A percentile compares a stretch with the other conserved stretches of the same genome.
phyloP scores from a whole-genome alignment of 2,329 filamentous ascomycete genomes.

The Apiospora saccharicola region DNA sequence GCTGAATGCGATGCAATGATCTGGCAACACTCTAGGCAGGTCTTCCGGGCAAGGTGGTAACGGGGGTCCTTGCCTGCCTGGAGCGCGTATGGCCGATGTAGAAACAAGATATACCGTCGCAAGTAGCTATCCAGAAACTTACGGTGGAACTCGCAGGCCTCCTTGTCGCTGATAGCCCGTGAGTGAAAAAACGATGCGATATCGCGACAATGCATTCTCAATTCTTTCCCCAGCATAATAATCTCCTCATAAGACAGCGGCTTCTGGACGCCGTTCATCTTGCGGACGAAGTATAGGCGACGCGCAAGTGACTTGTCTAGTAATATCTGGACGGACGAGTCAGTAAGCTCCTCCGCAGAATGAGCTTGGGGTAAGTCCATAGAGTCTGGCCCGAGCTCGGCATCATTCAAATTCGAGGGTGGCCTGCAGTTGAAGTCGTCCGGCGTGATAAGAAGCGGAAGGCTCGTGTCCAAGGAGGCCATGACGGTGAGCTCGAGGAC shows the following conservation, averaged over 20 bases:
- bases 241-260: conserved; percentile 30
- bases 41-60: conserved; percentile 37
- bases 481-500: conserved; percentile 38
- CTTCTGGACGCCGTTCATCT: conserved; percentile 32
- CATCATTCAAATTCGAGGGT: conserved; percentile 36
- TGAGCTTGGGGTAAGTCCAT: neutral
- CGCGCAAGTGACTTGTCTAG: conserved; percentile 33
- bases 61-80: conserved; percentile 33
- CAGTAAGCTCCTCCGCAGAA: conserved; percentile 26
- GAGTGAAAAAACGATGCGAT: conserved; percentile 32
- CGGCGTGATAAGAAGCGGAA: conserved; percentile 31
- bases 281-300: conserved; percentile 34
- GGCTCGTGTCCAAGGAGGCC: conserved; percentile 35
- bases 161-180: neutral
- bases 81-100: conserved; percentile 37
- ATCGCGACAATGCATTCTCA: conserved; percentile 35
- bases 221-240: conserved; percentile 29
- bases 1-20: conserved; percentile 35
- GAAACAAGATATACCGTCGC: conserved; percentile 35
- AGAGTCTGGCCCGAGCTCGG: conserved; percentile 23
- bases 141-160: conserved; percentile 32
- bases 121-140: conserved; percentile 39
- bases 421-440: conserved; percentile 31
- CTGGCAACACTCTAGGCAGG: conserved; percentile 35
- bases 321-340: conserved; percentile 35